Conservation (phyloP, 441 rosid genomes). For the Daphne laureola region DNA sequence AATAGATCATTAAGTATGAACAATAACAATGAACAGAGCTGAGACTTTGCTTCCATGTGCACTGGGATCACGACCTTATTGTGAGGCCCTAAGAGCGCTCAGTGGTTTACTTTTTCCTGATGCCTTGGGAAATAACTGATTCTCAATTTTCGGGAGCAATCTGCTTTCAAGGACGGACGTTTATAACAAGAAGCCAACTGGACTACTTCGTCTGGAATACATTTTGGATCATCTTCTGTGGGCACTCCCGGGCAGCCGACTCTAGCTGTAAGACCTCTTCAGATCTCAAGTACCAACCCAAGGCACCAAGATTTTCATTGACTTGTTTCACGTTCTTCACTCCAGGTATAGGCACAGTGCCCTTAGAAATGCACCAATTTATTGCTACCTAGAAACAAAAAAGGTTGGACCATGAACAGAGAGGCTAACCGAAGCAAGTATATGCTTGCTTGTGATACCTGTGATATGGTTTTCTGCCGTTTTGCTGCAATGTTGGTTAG, state of each 20-base stretch:
- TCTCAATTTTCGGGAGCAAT: too few species aligned
- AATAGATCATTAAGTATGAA: too few species aligned
- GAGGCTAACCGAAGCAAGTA: background rate
- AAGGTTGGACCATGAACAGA: background rate
- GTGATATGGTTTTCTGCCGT: conserved; percentile 62
- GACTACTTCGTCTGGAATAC: conserved; percentile 68
- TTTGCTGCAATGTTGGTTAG: conserved; percentile 44
- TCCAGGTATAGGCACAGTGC: conserved; percentile 87
- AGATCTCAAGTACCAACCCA: conserved; percentile 65
- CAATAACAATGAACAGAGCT: too few species aligned
- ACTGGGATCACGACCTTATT: too few species aligned
- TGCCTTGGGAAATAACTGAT: too few species aligned
- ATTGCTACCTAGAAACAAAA: conserved; percentile 51
- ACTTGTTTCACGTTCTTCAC: conserved; percentile 66
- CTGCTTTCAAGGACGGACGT: too few species aligned
- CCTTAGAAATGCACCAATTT: conserved; percentile 92
- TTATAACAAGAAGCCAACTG: too few species aligned
- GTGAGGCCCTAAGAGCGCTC: too few species aligned
- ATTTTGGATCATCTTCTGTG: conserved; percentile 75
- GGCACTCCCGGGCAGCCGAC: conserved; percentile 56
- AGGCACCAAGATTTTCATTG: conserved; percentile 77
- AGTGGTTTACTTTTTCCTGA: too few species aligned
- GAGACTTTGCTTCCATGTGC: too few species aligned
- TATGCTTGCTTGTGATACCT: conserved; percentile 26
- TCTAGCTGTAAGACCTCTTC: conserved; percentile 73